These are phyloP conservation scores for Uronychia binucleata DNA, from an alignment of 73 alveolate genomes.

Conservation along the genomic window DNA sequence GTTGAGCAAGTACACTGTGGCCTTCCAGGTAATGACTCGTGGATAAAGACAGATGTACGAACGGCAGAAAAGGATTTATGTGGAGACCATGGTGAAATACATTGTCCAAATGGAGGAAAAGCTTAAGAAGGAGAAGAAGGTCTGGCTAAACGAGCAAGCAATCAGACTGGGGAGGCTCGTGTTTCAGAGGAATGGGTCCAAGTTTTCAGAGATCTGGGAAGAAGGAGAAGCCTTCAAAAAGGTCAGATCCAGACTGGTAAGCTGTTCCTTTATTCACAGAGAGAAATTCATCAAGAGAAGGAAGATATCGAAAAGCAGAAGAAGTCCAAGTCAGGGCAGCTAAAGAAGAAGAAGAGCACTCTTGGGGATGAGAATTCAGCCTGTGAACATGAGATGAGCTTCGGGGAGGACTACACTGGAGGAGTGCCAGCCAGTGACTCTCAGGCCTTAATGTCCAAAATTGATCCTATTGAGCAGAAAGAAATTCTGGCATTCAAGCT, in stretches of 20 bases:
- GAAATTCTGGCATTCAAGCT: slow-evolving; percentile 73
- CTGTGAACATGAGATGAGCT: slow-evolving; percentile 41
- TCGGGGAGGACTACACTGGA: slow-evolving; percentile 36
- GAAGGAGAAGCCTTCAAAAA: slow-evolving; percentile 90
- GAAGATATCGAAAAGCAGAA: slow-evolving; percentile 65
- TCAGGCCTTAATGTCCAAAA: slow-evolving; percentile 11
- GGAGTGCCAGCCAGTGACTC: slow-evolving; percentile 27
- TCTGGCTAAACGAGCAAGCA: slow-evolving; percentile 72
- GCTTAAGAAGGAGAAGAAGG: slow-evolving; percentile 72
- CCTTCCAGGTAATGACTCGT: neutral
- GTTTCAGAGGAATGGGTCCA: slow-evolving; percentile 55
- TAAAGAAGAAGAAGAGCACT: slow-evolving; percentile 12
- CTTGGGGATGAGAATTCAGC: slow-evolving; percentile 9
- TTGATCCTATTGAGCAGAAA: slow-evolving; percentile 80
- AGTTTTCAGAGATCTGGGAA: slow-evolving; percentile 88
- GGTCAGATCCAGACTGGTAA: slow-evolving; percentile 13
- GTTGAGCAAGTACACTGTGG: neutral
- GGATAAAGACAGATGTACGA: neutral
- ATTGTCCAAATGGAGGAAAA: slow-evolving; percentile 66
- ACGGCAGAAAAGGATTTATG: neutral
- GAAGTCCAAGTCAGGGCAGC: slow-evolving; percentile 23
- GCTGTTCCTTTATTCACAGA: neutral
- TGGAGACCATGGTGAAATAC: slow-evolving; percentile 17
- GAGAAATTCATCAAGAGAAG: slow-evolving; percentile 47
- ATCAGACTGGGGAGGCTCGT: slow-evolving; percentile 79